Percentiles rank a stretch among this genome's conserved stretches.
phyloP scores from a whole-genome alignment of 345 rosid species.

The Aethionema arabicum region DNA sequence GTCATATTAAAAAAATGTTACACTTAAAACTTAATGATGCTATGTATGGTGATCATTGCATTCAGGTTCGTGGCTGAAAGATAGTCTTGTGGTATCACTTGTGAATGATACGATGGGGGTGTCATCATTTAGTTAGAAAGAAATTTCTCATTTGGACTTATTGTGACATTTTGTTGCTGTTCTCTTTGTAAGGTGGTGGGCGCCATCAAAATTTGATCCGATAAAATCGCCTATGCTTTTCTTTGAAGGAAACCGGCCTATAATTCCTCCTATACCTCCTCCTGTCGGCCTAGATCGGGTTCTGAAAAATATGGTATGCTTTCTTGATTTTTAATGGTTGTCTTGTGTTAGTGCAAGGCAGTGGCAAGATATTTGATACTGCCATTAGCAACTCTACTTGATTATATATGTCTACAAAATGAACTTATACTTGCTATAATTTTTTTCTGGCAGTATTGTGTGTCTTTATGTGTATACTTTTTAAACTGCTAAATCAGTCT shows the following conservation, averaged over 20 bases:
- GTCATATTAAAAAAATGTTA: neutral
- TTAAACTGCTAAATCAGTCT: slow-evolving; percentile 13
- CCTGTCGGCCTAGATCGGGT: slow-evolving; percentile 70
- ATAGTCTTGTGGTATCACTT: slow-evolving; percentile 2
- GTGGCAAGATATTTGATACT: neutral
- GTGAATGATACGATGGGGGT: slow-evolving; percentile 3
- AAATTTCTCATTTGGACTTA: neutral
- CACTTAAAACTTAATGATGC: slow-evolving; percentile 2
- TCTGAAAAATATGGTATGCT: slow-evolving; percentile 65
- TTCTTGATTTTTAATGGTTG: neutral
- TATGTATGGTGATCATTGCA: slow-evolving; percentile 9
- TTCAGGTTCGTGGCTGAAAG: neutral
- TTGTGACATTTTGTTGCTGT: slow-evolving; percentile 16
- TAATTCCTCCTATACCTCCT: slow-evolving; percentile 69
- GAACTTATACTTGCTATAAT: slow-evolving; percentile 5
- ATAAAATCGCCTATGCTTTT: slow-evolving; percentile 85
- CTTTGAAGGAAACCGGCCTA: slow-evolving; percentile 66
- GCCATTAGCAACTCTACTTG: neutral
- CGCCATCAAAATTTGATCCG: slow-evolving; percentile 90
- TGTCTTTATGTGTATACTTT: neutral
- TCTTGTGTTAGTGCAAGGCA: slow-evolving; percentile 6
- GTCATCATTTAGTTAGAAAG: slow-evolving; percentile 6
- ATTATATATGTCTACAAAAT: slow-evolving; percentile 2
- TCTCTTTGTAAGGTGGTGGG: slow-evolving; percentile 77
- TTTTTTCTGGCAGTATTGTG: neutral